phyloP scores from a whole-genome alignment of 495 filamentous ascomycete species.

The Aspergillus homomorphus region DNA sequence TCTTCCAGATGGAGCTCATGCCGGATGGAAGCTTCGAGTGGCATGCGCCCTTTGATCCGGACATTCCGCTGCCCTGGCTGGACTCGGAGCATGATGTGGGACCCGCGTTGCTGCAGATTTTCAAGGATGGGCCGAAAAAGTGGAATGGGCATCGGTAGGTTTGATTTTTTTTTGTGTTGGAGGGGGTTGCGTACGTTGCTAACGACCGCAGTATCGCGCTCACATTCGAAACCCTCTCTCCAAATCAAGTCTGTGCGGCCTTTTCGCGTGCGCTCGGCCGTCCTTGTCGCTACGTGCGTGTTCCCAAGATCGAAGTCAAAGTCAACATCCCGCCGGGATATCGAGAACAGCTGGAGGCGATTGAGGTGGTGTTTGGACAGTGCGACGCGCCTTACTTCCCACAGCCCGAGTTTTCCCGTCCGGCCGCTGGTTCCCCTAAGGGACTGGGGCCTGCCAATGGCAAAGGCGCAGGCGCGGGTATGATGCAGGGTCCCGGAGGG shows the following conservation, averaged over 20 bases:
- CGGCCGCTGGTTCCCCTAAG: slow-evolving; percentile 45
- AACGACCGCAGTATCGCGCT: slow-evolving; percentile 67
- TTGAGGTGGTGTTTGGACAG: slow-evolving; percentile 61
- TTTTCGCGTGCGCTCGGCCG: slow-evolving; percentile 77
- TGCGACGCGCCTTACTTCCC: slow-evolving; percentile 65
- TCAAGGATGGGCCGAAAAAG: slow-evolving; percentile 85
- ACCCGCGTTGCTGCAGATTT: slow-evolving; percentile 88
- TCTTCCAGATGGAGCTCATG: slow-evolving; percentile 89
- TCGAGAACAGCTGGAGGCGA: slow-evolving; percentile 76
- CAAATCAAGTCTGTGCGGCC: slow-evolving; percentile 71
- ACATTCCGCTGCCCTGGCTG: slow-evolving; percentile 88
- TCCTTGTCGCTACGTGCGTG: slow-evolving; percentile 70
- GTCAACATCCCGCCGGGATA: slow-evolving; percentile 88
- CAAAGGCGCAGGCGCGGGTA: slow-evolving; percentile 57
- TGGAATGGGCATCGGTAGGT: slow-evolving; percentile 79
- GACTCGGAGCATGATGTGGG: slow-evolving; percentile 97
- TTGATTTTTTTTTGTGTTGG: slow-evolving; percentile 8
- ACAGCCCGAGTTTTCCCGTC: slow-evolving; percentile 46
- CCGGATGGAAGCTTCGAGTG: slow-evolving; percentile 83
- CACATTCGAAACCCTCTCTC: slow-evolving; percentile 87
- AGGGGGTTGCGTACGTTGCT: neutral
- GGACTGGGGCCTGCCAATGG: slow-evolving; percentile 59
- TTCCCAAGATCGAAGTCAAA: slow-evolving; percentile 72
- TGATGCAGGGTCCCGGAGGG: slow-evolving; percentile 56
- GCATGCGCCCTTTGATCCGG: slow-evolving; percentile 90